These are phyloP conservation scores for Gigaspora rosea DNA, from an alignment of 192 early-diverging fungal genomes.

Conservation along the genomic window DNA sequence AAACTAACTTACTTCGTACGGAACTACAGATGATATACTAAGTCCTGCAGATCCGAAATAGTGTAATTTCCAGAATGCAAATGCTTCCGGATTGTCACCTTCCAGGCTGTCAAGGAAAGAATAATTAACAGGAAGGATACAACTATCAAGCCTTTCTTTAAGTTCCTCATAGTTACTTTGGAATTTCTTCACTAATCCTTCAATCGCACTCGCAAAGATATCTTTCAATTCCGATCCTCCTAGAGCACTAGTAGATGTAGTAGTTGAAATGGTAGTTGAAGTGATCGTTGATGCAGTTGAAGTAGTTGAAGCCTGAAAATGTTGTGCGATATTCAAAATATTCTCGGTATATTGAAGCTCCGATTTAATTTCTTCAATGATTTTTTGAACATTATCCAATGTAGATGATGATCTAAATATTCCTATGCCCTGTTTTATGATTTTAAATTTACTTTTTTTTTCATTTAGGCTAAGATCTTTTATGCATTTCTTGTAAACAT, in stretches of 20 bases:
- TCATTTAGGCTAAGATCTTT: constrained; percentile 5
- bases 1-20: constrained; percentile 14
- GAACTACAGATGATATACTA: not conserved
- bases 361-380: not conserved
- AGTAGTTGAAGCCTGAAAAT: not conserved
- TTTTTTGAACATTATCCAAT: not conserved
- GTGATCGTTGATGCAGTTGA: too few relatives aligned
- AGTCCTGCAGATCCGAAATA: constrained; percentile 10
- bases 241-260: not conserved
- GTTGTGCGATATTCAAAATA: not conserved
- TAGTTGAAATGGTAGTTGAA: not conserved
- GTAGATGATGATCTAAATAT: constrained; percentile 19
- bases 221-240: constrained; percentile 6
- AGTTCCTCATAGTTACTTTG: constrained; percentile 19
- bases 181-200: constrained; percentile 18
- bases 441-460: not conserved
- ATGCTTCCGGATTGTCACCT: constrained; percentile 22
- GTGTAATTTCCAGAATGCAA: constrained; percentile 23
- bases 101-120: not conserved
- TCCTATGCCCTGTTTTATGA: not conserved
- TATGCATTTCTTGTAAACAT: not conserved
- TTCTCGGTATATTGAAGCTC: constrained; percentile 5
- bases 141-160: constrained; percentile 27
- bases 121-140: constrained; percentile 2
- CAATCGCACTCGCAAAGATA: constrained; percentile 9